A percentile compares a stretch with the other conserved stretches of the same genome.
Evolutionary conservation across 164 flowering plant species (phyloP).

Genomic region (Dillenia suffruticosa): DNA sequence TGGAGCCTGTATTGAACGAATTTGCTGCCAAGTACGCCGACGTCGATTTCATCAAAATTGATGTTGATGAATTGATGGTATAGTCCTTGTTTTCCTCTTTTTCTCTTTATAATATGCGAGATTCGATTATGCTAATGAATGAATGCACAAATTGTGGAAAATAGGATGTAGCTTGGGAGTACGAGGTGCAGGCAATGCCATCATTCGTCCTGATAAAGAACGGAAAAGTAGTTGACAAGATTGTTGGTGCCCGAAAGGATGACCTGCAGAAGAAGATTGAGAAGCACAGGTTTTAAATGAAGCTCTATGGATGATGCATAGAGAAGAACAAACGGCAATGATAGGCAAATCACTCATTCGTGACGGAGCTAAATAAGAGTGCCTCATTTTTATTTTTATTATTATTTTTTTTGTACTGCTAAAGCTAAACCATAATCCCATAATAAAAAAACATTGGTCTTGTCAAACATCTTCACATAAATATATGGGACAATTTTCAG

Average conservation of each 20-base stretch:
- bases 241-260: constrained; percentile 43
- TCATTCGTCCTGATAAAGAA: constrained; percentile 39
- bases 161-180: constrained; percentile 44
- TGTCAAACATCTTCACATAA: too few relatives aligned
- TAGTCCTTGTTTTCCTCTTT: background rate
- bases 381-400: too few relatives aligned
- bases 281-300: constrained; percentile 17
- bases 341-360: too few relatives aligned
- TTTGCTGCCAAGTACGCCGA: constrained; percentile 40
- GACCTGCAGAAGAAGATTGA: constrained; percentile 44
- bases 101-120: background rate
- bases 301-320: too few relatives aligned
- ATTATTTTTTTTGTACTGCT: too few relatives aligned
- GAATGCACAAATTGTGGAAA: background rate
- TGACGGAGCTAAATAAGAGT: too few relatives aligned
- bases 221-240: constrained; percentile 43
- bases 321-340: too few relatives aligned
- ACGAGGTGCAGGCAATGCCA: constrained; percentile 42
- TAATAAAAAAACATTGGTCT: too few relatives aligned
- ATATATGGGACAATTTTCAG: too few relatives aligned
- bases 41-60: constrained; percentile 63
- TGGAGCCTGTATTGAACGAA: constrained; percentile 46
- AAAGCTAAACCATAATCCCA: too few relatives aligned
- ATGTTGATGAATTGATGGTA: constrained; percentile 59
- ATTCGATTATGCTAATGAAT: background rate